Base-by-base conservation (phyloP, 768 basidiomycete species). In the Wakefieldia striispora region DNA sequence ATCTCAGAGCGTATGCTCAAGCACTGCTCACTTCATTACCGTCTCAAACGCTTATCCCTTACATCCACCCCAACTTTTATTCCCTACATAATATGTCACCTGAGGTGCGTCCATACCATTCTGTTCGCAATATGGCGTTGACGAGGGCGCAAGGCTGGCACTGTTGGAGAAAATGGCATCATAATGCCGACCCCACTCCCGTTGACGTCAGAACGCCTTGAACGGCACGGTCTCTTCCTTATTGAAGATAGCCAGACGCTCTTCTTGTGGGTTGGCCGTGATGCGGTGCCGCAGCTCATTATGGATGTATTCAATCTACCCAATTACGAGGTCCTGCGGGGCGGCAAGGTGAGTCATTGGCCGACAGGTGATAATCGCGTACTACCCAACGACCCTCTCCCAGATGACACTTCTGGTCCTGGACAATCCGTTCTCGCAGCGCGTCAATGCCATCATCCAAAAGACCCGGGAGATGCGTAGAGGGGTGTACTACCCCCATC, bases 181-280 rank as follows among this genome's bases (percentile, higher is more conserved):
- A 82, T 95, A 55, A 74, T 98, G 66, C 97, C 97, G 1, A 83
- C 86, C 2, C 80, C 91, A 4, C 75, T 97, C 5, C 95, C 95
- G 21, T 80, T 94, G 50, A 95, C 94, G 1, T 93, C 91, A n/a
- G 95, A 98, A 69, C 79, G 93, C 34, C 75, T 99, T 45, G 95
- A 97, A 69, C 78, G 95, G 43, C 94, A 98, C 60, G 97, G 97
- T 50, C 75, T 99, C 47, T 97, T 87, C 82, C 70, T 99, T 54
- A 97, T 99, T 58, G 97, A 98, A 69, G 95, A 98, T 67, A 91
- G 90, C 1, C 97, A 98, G 69, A 95, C 90, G 19, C 91, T 99
- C 63, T 98, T 99, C 83, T 76, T 98, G 41, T 98, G 92, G 88
- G 83, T 99, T 43, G 97, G 97, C n/a, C 84, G 94, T 26, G 95